A percentile compares a stretch with the other conserved stretches of the same genome.
Conservation (phyloP, 208 protist genomes). For the Leishmania gerbilli region DNA sequence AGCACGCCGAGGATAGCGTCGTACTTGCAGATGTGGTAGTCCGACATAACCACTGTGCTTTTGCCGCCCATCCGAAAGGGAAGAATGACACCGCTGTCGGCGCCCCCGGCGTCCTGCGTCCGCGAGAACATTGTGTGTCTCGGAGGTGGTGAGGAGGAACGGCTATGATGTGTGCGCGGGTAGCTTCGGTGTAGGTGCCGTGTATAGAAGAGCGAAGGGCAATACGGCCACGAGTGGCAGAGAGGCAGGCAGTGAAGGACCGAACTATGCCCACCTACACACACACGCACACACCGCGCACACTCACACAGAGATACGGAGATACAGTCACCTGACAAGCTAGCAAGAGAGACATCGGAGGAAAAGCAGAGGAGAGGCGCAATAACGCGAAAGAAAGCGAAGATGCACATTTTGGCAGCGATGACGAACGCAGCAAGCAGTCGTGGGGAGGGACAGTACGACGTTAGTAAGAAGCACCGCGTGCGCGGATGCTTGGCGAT, state of each 20-base stretch:
- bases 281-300: background rate
- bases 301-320: background rate
- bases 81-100: conserved; percentile 7
- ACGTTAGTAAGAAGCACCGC: background rate
- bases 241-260: background rate
- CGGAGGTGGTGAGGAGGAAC: background rate
- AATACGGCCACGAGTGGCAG: background rate
- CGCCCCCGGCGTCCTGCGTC: background rate
- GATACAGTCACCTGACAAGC: background rate
- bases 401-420: conserved; percentile 1
- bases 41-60: conserved; percentile 69
- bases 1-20: conserved; percentile 76
- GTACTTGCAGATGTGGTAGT: conserved; percentile 82
- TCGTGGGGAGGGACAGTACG: background rate
- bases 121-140: conserved; percentile 8
- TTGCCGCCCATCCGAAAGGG: conserved; percentile 50
- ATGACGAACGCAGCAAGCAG: background rate
- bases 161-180: background rate
- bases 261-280: background rate
- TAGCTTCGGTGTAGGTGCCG: background rate
- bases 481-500: background rate
- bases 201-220: background rate
- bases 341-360: background rate
- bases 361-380: background rate
- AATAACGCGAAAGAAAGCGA: conserved; percentile 7